Evolutionary conservation across 306 rosid genomes (phyloP).

Genomic region (Ziziphus jujuba): DNA sequence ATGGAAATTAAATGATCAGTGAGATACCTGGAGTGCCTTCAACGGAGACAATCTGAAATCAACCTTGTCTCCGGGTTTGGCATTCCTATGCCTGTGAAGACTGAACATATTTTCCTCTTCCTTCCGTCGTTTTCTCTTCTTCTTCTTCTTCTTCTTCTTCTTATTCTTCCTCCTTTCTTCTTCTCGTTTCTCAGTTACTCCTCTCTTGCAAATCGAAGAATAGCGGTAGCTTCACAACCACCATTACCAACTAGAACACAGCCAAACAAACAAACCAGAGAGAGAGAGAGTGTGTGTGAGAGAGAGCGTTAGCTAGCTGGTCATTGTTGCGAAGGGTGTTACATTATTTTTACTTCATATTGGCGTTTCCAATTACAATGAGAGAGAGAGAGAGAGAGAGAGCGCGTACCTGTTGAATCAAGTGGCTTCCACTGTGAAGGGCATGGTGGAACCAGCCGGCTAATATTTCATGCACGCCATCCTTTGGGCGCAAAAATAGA

Average conservation of each 20-base stretch:
- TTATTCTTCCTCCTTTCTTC: conserved; percentile 13
- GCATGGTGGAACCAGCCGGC: background rate
- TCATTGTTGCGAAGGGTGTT: conserved; percentile 67
- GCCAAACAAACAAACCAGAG: conserved; percentile 22
- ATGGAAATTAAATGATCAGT: background rate
- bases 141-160: conserved; percentile 14
- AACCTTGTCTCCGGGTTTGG: conserved; percentile 52
- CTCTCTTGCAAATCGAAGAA: background rate
- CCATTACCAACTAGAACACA: conserved; percentile 48
- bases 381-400: background rate
- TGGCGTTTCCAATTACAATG: conserved; percentile 47
- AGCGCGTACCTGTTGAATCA: conserved; percentile 1
- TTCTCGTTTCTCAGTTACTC: background rate
- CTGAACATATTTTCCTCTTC: conserved; percentile 60
- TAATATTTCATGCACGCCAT: background rate
- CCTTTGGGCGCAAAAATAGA: too few species aligned
- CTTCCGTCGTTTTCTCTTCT: background rate
- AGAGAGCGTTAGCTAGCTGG: conserved; percentile 62
- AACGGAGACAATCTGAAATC: conserved; percentile 44
- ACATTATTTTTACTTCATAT: conserved; percentile 42
- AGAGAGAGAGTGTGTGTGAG: conserved; percentile 45
- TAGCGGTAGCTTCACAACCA: conserved; percentile 24
- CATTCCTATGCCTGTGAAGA: conserved; percentile 55
- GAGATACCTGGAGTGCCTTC: conserved; percentile 38
- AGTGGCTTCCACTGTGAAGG: background rate